Percentiles rank a stretch among this genome's conserved stretches.
phyloP scores from a whole-genome alignment of 495 filamentous ascomycete species.

The Hamigera avellanea region DNA sequence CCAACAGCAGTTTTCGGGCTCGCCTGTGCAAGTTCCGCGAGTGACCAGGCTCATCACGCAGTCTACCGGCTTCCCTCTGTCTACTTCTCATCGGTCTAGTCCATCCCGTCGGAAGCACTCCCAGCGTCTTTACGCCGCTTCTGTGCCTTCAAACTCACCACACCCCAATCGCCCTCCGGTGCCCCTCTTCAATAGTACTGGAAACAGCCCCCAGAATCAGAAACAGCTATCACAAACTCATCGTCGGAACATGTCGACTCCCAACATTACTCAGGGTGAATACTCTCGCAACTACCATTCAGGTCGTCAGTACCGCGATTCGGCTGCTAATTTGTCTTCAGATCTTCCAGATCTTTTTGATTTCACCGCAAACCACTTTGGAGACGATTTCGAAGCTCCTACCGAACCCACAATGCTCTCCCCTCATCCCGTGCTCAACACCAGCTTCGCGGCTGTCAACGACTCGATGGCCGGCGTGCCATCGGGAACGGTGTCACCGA shows the following conservation, averaged over 20 bases:
- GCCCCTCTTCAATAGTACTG: slow-evolving; percentile 35
- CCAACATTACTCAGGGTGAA: slow-evolving; percentile 25
- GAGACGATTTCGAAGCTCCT: slow-evolving; percentile 12
- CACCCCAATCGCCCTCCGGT: slow-evolving; percentile 37
- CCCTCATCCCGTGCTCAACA: too few relatives aligned
- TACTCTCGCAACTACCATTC: not conserved
- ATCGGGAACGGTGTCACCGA: slow-evolving; percentile 68
- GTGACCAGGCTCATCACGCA: slow-evolving; percentile 25
- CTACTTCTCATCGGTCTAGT: slow-evolving; percentile 33
- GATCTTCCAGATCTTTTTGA: slow-evolving; percentile 18
- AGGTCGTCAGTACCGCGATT: not conserved
- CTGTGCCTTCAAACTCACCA: slow-evolving; percentile 27
- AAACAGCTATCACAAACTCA: slow-evolving; percentile 6
- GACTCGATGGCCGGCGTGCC: slow-evolving; percentile 18
- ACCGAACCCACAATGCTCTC: slow-evolving; percentile 17
- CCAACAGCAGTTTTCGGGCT: slow-evolving; percentile 25
- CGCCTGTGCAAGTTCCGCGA: slow-evolving; percentile 24
- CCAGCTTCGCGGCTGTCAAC: slow-evolving; percentile 19
- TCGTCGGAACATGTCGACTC: slow-evolving; percentile 31
- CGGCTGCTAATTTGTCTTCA: slow-evolving; percentile 4
- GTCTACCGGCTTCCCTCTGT: slow-evolving; percentile 25
- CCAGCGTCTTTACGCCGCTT: slow-evolving; percentile 18
- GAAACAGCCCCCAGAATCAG: slow-evolving; percentile 18
- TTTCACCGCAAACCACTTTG: slow-evolving; percentile 14
- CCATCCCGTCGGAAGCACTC: slow-evolving; percentile 25